These are phyloP conservation scores for Gynandropsis gynandra DNA, from an alignment of 345 rosid species.

Conservation along the genomic window DNA sequence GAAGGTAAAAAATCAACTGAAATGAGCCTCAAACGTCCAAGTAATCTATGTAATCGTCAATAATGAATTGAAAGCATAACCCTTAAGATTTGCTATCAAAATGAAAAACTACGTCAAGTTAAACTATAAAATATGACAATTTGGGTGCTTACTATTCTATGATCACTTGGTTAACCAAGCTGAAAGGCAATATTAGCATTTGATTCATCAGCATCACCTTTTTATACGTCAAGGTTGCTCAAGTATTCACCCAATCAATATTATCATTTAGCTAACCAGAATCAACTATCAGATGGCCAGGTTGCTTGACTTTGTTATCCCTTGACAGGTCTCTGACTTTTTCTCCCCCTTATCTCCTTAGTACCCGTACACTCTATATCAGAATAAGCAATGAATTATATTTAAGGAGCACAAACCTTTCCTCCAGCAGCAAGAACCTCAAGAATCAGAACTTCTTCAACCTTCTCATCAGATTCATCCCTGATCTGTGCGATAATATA, in stretches of 20 bases:
- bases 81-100: conserved; percentile 8
- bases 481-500: conserved; percentile 41
- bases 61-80: conserved; percentile 6
- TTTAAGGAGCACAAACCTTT: conserved; percentile 56
- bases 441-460: conserved; percentile 62
- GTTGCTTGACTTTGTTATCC: conserved; percentile 13
- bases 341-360: conserved; percentile 9
- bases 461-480: conserved; percentile 35
- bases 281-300: conserved; percentile 4
- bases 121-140: conserved; percentile 7
- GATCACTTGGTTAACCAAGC: conserved; percentile 13
- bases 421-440: conserved; percentile 86
- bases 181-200: too few relatives aligned
- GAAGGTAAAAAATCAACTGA: conserved; percentile 13
- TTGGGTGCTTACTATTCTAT: conserved; percentile 9
- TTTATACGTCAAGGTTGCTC: too few relatives aligned
- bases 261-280: conserved; percentile 15
- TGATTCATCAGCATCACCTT: too few relatives aligned
- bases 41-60: background rate
- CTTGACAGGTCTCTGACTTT: conserved; percentile 11
- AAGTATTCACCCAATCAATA: background rate
- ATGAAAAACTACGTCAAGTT: conserved; percentile 14
- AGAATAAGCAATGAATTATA: conserved; percentile 8
- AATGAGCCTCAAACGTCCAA: conserved; percentile 12
- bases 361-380: conserved; percentile 11